A percentile compares a stretch with the other conserved stretches of the same genome.
Evolutionary conservation across 1,284 basidiomycete species (phyloP).

Genomic region (Volvariella volvacea): DNA sequence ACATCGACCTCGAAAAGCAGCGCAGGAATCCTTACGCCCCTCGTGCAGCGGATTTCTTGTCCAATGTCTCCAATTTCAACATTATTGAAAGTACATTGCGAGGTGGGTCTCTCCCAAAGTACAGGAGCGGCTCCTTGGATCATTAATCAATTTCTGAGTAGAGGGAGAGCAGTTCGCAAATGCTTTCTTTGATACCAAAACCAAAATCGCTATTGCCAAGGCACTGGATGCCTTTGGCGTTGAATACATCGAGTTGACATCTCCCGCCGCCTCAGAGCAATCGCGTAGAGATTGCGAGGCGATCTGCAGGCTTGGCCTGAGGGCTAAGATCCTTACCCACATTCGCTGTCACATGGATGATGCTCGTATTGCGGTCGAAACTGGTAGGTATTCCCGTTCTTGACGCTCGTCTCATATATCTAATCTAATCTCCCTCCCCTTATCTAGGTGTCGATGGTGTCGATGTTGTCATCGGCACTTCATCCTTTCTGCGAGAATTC

Average conservation of each 20-base stretch:
- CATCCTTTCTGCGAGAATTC: slow-evolving; percentile 98
- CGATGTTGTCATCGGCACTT: slow-evolving; percentile 98
- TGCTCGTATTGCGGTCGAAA: slow-evolving; percentile 97
- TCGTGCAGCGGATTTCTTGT: slow-evolving; percentile 86
- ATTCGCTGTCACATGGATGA: slow-evolving; percentile 99
- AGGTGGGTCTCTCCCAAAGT: slow-evolving; percentile 43
- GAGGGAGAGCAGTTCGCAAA: slow-evolving; percentile 99
- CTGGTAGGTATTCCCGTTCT: slow-evolving; percentile 64
- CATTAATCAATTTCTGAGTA: slow-evolving; percentile 23
- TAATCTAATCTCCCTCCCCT: slow-evolving; percentile 8
- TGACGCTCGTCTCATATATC: neutral
- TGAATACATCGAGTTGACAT: slow-evolving; percentile 99
- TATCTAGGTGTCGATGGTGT: slow-evolving; percentile 90
- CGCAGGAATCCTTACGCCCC: slow-evolving; percentile 79
- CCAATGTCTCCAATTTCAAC: slow-evolving; percentile 89
- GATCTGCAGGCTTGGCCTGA: slow-evolving; percentile 98
- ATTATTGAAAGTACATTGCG: slow-evolving; percentile 97
- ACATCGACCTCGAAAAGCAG: slow-evolving; percentile 27
- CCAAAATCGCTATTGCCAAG: slow-evolving; percentile 99
- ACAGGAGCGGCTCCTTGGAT: slow-evolving; percentile 7
- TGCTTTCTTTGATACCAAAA: slow-evolving; percentile 99
- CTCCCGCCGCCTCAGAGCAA: slow-evolving; percentile 96
- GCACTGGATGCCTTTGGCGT: slow-evolving; percentile 97
- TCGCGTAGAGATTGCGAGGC: slow-evolving; percentile 93
- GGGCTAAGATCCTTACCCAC: slow-evolving; percentile 97